These are phyloP conservation scores for Plantago ovata DNA, from an alignment of 257 asterid genomes.

Conservation along the genomic window DNA sequence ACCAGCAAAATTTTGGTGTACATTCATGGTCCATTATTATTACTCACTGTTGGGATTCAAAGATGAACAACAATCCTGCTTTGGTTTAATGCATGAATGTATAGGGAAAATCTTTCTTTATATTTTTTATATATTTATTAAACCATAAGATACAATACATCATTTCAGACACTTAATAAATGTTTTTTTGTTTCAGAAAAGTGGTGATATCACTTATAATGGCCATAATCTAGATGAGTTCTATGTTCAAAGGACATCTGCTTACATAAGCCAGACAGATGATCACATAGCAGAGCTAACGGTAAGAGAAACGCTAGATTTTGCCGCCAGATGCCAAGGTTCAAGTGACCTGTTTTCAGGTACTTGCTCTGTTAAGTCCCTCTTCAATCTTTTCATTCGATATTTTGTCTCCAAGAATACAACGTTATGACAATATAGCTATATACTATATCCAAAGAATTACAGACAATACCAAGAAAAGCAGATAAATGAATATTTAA, in stretches of 20 bases:
- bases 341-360: slow-evolving; percentile 73
- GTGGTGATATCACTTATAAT: slow-evolving; percentile 62
- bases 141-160: neutral
- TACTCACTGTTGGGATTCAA: too few species aligned
- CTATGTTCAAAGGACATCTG: slow-evolving; percentile 70
- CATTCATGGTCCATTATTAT: too few species aligned
- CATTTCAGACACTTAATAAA: neutral
- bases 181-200: slow-evolving; percentile 47
- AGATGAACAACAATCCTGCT: neutral
- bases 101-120: neutral
- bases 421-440: too few species aligned
- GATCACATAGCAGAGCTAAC: slow-evolving; percentile 85
- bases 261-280: slow-evolving; percentile 86
- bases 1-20: too few species aligned
- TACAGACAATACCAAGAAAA: too few species aligned
- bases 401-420: too few species aligned
- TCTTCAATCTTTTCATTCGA: neutral
- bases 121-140: neutral
- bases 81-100: neutral
- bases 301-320: slow-evolving; percentile 85
- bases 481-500: too few species aligned
- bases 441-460: too few species aligned
- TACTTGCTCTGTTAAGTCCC: slow-evolving; percentile 14
- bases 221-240: slow-evolving; percentile 67
- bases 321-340: slow-evolving; percentile 95